Evolutionary conservation across 495 filamentous ascomycete genomes (phyloP).

Genomic region (Penicillium psychrofluorescens): DNA sequence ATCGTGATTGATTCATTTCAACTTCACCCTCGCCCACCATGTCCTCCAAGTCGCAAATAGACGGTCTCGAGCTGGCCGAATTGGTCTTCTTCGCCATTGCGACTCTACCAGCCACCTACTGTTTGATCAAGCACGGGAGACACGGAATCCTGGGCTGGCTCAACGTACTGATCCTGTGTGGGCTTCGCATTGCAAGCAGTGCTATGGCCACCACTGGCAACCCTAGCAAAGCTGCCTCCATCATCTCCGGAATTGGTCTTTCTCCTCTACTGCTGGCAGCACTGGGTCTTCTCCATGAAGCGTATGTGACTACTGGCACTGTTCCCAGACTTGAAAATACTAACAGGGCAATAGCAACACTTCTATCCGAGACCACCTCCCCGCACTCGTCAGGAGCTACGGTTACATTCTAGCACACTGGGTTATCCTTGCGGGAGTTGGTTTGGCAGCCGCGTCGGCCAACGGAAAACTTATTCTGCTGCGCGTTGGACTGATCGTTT

Average conservation of each 20-base stretch:
- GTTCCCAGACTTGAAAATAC: no score
- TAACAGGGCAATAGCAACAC: conserved; percentile 1
- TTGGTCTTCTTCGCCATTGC: conserved; percentile 27
- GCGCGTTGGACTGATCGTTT: conserved; percentile 2
- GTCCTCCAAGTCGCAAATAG: not conserved
- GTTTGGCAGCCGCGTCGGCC: conserved; percentile 6
- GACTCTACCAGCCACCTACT: conserved; percentile 24
- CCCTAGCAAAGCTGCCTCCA: conserved; percentile 12
- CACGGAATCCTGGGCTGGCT: conserved; percentile 29
- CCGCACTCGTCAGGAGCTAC: not conserved
- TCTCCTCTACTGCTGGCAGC: conserved; percentile 31
- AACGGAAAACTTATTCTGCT: not conserved
- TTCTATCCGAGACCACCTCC: conserved; percentile 2
- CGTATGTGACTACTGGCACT: conserved; percentile 16
- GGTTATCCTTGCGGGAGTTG: conserved; percentile 6
- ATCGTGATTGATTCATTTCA: no score
- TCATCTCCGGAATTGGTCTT: conserved; percentile 35
- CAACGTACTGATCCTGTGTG: conserved; percentile 31
- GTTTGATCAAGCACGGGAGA: conserved; percentile 25
- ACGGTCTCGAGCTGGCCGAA: conserved; percentile 22
- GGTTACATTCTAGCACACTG: conserved; percentile 5
- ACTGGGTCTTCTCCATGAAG: conserved; percentile 31
- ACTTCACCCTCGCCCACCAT: no score
- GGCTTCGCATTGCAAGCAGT: conserved; percentile 26
- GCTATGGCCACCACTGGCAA: conserved; percentile 20